Percentiles rank a stretch among this genome's conserved stretches.
phyloP scores from a whole-genome alignment of 257 asterid species.

The Nicotiana knightiana region DNA sequence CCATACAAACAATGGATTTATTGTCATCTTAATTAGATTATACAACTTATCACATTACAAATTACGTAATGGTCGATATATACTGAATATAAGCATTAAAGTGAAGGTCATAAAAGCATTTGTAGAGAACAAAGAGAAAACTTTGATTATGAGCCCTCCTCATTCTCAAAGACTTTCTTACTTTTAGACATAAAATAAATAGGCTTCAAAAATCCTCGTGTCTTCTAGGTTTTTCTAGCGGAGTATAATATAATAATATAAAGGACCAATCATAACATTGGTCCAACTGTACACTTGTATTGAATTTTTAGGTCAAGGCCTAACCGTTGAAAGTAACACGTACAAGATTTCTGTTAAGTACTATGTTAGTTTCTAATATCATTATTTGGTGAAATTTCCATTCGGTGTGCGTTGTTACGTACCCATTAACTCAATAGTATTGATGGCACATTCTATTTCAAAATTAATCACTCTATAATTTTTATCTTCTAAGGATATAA shows the following conservation, averaged over 20 bases:
- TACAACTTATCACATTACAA: too few relatives aligned
- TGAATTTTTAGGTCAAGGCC: background rate
- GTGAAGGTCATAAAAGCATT: too few relatives aligned
- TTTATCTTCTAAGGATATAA: background rate
- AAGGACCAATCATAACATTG: background rate
- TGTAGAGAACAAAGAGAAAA: too few relatives aligned
- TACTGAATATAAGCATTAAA: too few relatives aligned
- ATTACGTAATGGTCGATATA: too few relatives aligned
- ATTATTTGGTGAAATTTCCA: background rate
- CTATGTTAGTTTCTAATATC: too few relatives aligned
- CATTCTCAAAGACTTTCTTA: background rate
- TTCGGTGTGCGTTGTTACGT: background rate
- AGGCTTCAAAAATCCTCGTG: too few relatives aligned
- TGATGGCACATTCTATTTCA: background rate
- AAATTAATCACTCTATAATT: background rate
- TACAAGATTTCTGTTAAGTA: background rate
- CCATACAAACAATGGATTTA: too few relatives aligned
- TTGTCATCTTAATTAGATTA: too few relatives aligned
- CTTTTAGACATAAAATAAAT: too few relatives aligned
- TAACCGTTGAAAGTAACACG: background rate
- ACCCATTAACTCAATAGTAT: too few relatives aligned
- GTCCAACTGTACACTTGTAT: background rate
- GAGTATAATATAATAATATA: background rate
- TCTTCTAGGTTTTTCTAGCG: background rate
- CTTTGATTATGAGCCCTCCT: too few relatives aligned